Conservation (phyloP, 768 basidiomycete genomes). For the Panaeolus papilionaceus region DNA sequence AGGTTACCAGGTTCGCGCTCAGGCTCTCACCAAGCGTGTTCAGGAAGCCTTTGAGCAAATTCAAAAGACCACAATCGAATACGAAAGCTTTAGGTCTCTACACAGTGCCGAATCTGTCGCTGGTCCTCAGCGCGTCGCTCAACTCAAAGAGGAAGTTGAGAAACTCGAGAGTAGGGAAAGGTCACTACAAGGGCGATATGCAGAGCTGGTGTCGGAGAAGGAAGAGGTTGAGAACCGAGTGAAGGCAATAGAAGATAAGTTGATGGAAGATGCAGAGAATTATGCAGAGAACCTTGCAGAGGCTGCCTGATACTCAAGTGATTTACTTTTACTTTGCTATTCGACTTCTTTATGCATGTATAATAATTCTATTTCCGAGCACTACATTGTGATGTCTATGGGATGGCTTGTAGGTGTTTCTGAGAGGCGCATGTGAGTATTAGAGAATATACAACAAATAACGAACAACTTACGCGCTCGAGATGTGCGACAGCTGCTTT, state of each 20-base stretch:
- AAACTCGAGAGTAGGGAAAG: conserved; percentile 78
- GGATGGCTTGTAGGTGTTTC: conserved; percentile 3
- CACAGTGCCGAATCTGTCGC: conserved; percentile 73
- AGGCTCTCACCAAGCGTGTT: conserved; percentile 67
- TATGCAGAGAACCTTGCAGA: conserved; percentile 75
- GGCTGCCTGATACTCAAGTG: conserved; percentile 43
- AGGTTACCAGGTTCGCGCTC: conserved; percentile 86
- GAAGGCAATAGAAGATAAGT: conserved; percentile 76
- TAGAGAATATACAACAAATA: neutral
- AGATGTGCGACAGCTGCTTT: conserved; percentile 69
- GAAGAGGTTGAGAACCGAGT: conserved; percentile 65
- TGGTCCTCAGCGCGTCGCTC: conserved; percentile 78
- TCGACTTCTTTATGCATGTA: conserved; percentile 17
- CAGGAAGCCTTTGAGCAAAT: conserved; percentile 75
- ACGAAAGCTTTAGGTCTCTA: conserved; percentile 81
- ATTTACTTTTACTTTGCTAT: conserved; percentile 27
- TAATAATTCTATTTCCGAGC: neutral
- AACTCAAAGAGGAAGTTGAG: conserved; percentile 89
- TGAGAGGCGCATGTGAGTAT: neutral
- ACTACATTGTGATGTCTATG: conserved; percentile 17
- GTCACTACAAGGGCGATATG: conserved; percentile 81
- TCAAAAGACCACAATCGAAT: conserved; percentile 67
- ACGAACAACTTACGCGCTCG: neutral
- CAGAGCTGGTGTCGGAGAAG: conserved; percentile 79
- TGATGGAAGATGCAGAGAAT: conserved; percentile 89